These are phyloP conservation scores for Cytospora mali DNA, from an alignment of 2,329 filamentous ascomycete genomes.

Conservation along the genomic window DNA sequence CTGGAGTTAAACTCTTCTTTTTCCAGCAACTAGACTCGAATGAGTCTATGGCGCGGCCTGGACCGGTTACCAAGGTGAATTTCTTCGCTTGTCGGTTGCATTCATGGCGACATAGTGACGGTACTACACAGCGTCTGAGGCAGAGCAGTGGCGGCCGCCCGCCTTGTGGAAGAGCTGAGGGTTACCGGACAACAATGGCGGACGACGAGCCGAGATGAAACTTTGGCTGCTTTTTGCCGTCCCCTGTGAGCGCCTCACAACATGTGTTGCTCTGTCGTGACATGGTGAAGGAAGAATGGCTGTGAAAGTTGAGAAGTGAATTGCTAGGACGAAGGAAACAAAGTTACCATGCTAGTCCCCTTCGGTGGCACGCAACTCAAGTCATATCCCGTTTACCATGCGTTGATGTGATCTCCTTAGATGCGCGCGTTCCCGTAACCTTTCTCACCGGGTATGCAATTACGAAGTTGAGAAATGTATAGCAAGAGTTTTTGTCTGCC, in stretches of 20 bases:
- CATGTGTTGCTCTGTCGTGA: not conserved
- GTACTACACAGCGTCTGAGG: not conserved
- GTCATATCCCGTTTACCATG: no score
- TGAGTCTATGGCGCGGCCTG: not conserved
- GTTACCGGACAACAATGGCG: not conserved
- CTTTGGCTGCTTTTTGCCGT: not conserved
- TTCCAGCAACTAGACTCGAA: not conserved
- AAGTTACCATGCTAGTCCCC: not conserved
- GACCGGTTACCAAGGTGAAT: not conserved
- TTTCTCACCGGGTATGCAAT: no score
- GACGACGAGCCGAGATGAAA: not conserved
- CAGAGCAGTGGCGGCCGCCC: not conserved
- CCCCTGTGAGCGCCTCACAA: not conserved
- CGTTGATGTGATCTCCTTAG: no score
- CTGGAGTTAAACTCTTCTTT: not conserved
- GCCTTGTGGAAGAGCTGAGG: not conserved
- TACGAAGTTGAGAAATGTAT: no score
- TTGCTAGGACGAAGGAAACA: not conserved
- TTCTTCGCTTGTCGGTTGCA: not conserved
- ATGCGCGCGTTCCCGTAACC: no score
- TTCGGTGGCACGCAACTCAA: not conserved
- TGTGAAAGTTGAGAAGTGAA: not conserved
- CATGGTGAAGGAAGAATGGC: not conserved
- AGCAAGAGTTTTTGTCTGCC: no score
- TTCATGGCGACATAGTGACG: not conserved